Evolutionary conservation across 345 rosid species (phyloP).

Genomic region (Leavenworthia alabamica): DNA sequence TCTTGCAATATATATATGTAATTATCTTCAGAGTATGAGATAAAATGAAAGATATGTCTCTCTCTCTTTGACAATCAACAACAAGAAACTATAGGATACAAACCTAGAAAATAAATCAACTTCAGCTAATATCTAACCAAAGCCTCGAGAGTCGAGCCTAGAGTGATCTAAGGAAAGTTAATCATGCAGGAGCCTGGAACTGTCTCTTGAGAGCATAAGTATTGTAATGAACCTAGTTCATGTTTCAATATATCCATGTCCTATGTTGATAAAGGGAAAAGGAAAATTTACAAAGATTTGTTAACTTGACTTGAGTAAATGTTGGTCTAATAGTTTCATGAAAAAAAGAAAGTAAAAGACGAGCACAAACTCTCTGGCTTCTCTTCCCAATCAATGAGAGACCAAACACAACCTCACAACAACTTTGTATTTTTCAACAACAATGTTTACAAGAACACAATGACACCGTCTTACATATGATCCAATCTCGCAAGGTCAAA

Average conservation of each 20-base stretch:
- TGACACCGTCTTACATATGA: not conserved
- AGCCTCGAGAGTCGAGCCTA: not conserved
- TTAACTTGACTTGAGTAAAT: too few species aligned
- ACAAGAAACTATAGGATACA: not conserved
- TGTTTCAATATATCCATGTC: not conserved
- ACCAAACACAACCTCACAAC: constrained; percentile 6
- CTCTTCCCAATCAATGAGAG: not conserved
- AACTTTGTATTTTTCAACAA: not conserved
- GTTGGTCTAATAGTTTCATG: not conserved
- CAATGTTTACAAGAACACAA: not conserved
- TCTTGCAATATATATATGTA: too few species aligned
- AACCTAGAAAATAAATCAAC: not conserved
- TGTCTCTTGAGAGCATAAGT: too few species aligned
- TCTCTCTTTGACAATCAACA: not conserved
- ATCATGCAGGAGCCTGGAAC: not conserved
- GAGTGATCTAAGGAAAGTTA: not conserved
- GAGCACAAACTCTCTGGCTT: not conserved
- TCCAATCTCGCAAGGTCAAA: constrained; percentile 12
- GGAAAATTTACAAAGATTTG: not conserved
- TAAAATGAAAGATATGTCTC: not conserved
- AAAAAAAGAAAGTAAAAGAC: not conserved
- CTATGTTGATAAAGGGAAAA: not conserved
- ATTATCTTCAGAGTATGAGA: not conserved
- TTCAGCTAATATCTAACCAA: not conserved
- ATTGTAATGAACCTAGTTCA: too few species aligned